A percentile compares a stretch with the other conserved stretches of the same genome.
These are phyloP conservation scores for Scheffersomyces segobiensis DNA, from an alignment of 1,139 yeast genomes.

Conservation along the genomic window DNA sequence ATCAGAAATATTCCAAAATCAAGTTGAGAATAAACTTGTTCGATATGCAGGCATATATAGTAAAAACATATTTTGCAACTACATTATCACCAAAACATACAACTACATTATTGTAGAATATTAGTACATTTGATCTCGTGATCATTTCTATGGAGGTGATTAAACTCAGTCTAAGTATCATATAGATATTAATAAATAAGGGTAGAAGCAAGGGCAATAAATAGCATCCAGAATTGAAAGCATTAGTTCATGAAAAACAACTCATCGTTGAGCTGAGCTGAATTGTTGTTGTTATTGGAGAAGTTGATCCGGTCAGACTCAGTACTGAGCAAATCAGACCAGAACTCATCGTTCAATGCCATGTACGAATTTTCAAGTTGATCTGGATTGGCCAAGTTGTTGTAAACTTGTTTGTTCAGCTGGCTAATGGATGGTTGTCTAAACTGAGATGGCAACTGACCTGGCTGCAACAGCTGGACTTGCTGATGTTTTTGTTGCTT, in stretches of 20 bases:
- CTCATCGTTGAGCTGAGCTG: slow-evolving; percentile 23
- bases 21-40: not conserved
- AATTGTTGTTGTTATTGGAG: slow-evolving; percentile 21
- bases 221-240: not conserved
- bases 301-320: slow-evolving; percentile 38
- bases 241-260: slow-evolving; percentile 27
- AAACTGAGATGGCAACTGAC: not conserved
- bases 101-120: no score
- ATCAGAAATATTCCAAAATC: not conserved
- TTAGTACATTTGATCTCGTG: not conserved
- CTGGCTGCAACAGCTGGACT: not conserved
- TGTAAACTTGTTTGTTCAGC: not conserved
- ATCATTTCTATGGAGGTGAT: not conserved
- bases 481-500: not conserved
- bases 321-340: slow-evolving; percentile 43
- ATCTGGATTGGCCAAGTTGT: slow-evolving; percentile 13
- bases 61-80: not conserved
- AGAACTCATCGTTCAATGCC: slow-evolving; percentile 44
- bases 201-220: not conserved
- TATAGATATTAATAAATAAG: not conserved
- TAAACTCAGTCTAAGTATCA: not conserved
- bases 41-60: not conserved
- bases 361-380: slow-evolving; percentile 32
- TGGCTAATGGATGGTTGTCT: not conserved
- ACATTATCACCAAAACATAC: no score